phyloP scores from a whole-genome alignment of 2,329 filamentous ascomycete species.

The Magnaporthiopsis incrustans region DNA sequence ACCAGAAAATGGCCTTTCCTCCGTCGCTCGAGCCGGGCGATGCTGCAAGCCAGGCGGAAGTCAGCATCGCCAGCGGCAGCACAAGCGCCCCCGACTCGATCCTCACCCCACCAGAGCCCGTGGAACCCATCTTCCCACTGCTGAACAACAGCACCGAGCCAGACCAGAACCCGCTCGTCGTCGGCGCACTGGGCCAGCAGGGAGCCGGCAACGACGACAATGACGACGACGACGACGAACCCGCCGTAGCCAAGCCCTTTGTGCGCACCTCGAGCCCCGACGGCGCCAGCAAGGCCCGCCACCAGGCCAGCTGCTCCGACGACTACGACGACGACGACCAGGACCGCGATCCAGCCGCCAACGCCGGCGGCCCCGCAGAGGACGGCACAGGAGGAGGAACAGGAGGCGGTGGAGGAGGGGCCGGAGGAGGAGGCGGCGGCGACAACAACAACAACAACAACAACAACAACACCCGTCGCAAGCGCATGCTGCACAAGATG shows the following conservation, averaged over 20 bases:
- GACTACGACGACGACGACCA: constrained; percentile 17
- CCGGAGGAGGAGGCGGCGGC: too few species aligned
- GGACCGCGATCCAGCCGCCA: too few species aligned
- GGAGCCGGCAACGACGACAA: constrained; percentile 21
- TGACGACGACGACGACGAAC: constrained; percentile 51
- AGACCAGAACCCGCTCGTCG: constrained; percentile 25
- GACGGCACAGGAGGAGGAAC: neutral
- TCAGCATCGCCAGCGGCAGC: constrained; percentile 3
- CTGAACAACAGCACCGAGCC: constrained; percentile 33
- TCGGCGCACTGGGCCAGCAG: constrained; percentile 12
- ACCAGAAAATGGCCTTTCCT: constrained; percentile 1
- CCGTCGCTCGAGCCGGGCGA: constrained; percentile 10
- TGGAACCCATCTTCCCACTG: constrained; percentile 27
- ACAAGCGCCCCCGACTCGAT: constrained; percentile 1
- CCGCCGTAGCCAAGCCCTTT: constrained; percentile 49
- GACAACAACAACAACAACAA: constrained; percentile 11
- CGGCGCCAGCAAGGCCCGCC: constrained; percentile 19
- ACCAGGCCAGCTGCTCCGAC: constrained; percentile 15
- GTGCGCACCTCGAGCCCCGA: constrained; percentile 47
- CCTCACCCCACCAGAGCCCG: neutral
- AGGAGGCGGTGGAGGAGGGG: too few species aligned
- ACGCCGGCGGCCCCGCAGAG: constrained; percentile 14
- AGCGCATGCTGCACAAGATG: constrained; percentile 56
- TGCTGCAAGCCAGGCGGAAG: constrained; percentile 12
- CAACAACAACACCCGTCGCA: constrained; percentile 21